Evolutionary conservation across 495 filamentous ascomycete species (phyloP).

Genomic region (Rostrohypoxylon terebratum): DNA sequence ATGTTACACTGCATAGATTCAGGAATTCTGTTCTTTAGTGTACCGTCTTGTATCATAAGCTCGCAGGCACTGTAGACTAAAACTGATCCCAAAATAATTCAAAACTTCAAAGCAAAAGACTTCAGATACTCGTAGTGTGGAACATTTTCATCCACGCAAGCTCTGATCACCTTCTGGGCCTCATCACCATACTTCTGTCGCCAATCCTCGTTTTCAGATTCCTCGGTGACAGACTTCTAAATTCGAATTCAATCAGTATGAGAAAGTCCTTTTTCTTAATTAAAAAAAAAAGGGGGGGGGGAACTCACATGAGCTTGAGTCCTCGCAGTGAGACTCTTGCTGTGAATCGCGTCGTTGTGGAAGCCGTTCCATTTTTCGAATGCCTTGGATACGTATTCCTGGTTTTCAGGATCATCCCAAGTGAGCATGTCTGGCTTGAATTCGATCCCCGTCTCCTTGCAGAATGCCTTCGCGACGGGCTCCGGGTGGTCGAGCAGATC

Average conservation of each 20-base stretch:
- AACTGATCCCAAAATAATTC: slow-evolving; percentile 19
- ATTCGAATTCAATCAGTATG: slow-evolving; percentile 4
- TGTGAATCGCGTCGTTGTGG: slow-evolving; percentile 91
- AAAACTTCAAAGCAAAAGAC: slow-evolving; percentile 78
- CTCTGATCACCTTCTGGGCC: slow-evolving; percentile 77
- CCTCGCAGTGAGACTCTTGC: slow-evolving; percentile 76
- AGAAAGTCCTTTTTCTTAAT: background rate
- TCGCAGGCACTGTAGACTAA: background rate
- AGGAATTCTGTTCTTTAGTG: slow-evolving; percentile 33
- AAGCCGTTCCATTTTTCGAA: slow-evolving; percentile 99
- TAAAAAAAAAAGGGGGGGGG: too few species aligned
- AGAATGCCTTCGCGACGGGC: slow-evolving; percentile 79
- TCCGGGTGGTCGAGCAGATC: slow-evolving; percentile 87
- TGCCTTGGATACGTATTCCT: slow-evolving; percentile 69
- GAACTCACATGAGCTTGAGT: slow-evolving; percentile 71
- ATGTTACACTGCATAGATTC: slow-evolving; percentile 16
- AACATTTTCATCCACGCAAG: slow-evolving; percentile 82
- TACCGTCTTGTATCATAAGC: slow-evolving; percentile 43
- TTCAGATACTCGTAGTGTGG: slow-evolving; percentile 93
- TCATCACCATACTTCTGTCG: slow-evolving; percentile 82
- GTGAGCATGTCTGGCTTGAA: slow-evolving; percentile 79
- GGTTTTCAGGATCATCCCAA: slow-evolving; percentile 81
- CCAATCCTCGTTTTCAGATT: slow-evolving; percentile 84
- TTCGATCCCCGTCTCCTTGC: slow-evolving; percentile 77
- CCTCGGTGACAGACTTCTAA: slow-evolving; percentile 58